Base-by-base conservation (phyloP, 352 stramenopile genomes). In the Elongisporangium undulatum region DNA sequence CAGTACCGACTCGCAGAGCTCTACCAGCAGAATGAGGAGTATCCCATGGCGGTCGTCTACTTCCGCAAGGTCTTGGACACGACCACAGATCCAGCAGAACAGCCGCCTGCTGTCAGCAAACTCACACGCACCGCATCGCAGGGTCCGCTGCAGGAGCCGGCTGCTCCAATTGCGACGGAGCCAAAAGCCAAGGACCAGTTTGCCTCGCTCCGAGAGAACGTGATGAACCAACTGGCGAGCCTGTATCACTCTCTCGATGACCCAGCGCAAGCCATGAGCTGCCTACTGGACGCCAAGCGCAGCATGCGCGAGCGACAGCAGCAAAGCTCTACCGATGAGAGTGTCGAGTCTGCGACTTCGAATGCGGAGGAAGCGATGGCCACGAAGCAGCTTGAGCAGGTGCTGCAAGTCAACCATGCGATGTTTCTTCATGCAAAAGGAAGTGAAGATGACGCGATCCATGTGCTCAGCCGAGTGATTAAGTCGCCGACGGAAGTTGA, bases 351-450 rank as follows among this genome's bases (percentile, higher is more conserved):
- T 5, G 23, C 23, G 23, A 26, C 23, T 23, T 41, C 26, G 41
- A 53, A 39, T 4, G 6, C 22, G 45, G 45, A 45, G 17, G 20
- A 49, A 20, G 17, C 55, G 7, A 17, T 55, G 23, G 49, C 22
- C 10, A 21, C 17, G 12, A 29, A 45, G 24, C 53, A 49, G 19
- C 29, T 79, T 17, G 66, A 84, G n/a, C 63, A 71, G 17, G 23
- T 52, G 0, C 16, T 85, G 49, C 64, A 63, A 2, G 74, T 52
- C 5, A 85, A 88, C 58, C 81, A 85, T 51, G 69, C 71, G 15
- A 51, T 78, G 9, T 68, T 85, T 20, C 62, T 88, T 7, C 68
- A 77, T 16, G 51, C 71, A 0, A 69, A 80, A 55, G 71, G 69
- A 13, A 63, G 62, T 19, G 20, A 63, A 4, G 63, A 68, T 1